Evolutionary conservation across 768 basidiomycete genomes (phyloP), one percentile per base, ranked within the genome.

Genomic region (Hydnum rufescens): DNA sequence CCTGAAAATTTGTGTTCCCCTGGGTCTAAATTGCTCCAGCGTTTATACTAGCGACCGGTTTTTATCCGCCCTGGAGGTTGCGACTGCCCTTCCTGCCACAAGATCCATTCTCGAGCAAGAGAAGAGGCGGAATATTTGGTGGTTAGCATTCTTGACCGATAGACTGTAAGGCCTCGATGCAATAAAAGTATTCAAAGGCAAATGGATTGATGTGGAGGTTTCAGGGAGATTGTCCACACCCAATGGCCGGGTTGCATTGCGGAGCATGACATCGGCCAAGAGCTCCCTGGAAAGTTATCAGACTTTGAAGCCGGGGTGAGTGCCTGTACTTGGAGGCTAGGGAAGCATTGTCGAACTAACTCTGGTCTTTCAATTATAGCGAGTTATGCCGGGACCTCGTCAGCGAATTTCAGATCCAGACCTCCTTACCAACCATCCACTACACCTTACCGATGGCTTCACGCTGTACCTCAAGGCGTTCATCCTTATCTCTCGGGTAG

Each of bases 401-500:
- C 55, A 56, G 51, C 28, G 47, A 23, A 30, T 55, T 13, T 26
- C 28, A 6, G 47, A 39, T 30, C 54, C 48, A 22, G 48, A 51
- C 28, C 30, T 49, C 39, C 49, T 56, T 22, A 51, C 49, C 18
- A 55, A 3, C 26, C 55, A 56, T 32, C 55, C 55, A 4, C 39
- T 19, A 16, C 23, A 13, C 19, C 23, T 44, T 19, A 56, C 55
- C 6, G 55, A 56, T 36, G 44, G 54, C 3, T 56, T 55, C 36
- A 51, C 48, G 6, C 36, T 56, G 6, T 54, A 56, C 43, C 30
- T 56, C 36, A 56, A 56, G 32, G 32, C 55, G 5, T 26, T 31
- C 28, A 49, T 56, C 22, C 46, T 56, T 18, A 26, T 55, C 26
- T 30, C 46, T 4, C 26, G 39, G n/a, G 55, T 56, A 8, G 52